A percentile compares a stretch with the other conserved stretches of the same genome.
Conservation (phyloP, 2,329 filamentous ascomycete genomes). For the Curvularia lunata region DNA sequence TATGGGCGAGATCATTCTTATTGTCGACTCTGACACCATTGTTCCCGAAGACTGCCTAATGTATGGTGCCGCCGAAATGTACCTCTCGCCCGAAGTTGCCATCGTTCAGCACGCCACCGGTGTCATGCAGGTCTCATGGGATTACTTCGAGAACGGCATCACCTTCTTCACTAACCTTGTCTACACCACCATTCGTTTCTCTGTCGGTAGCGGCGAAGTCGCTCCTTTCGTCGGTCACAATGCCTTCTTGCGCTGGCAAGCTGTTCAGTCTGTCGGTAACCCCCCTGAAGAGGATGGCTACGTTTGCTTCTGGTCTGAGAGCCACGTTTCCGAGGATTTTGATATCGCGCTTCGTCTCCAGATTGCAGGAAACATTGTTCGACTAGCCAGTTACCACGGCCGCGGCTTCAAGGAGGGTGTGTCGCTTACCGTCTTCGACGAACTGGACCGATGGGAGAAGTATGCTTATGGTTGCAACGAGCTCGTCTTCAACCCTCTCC, state of each 20-base stretch:
- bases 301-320: slow-evolving; percentile 74
- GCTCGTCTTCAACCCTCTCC: slow-evolving; percentile 71
- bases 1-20: slow-evolving; percentile 78
- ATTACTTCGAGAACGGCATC: slow-evolving; percentile 75
- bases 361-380: slow-evolving; percentile 69
- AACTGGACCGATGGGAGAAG: slow-evolving; percentile 73
- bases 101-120: slow-evolving; percentile 74
- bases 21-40: slow-evolving; percentile 52
- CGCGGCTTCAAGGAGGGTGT: slow-evolving; percentile 75
- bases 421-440: slow-evolving; percentile 74
- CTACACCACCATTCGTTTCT: slow-evolving; percentile 73
- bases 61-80: slow-evolving; percentile 81
- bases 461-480: slow-evolving; percentile 73
- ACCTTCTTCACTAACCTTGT: slow-evolving; percentile 79
- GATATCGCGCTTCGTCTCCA: slow-evolving; percentile 75
- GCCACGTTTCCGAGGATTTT: slow-evolving; percentile 78
- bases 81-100: slow-evolving; percentile 76
- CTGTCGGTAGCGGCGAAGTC: slow-evolving; percentile 71
- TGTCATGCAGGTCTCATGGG: slow-evolving; percentile 73
- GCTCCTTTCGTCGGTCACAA: slow-evolving; percentile 79
- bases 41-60: slow-evolving; percentile 73
- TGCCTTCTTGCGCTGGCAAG: slow-evolving; percentile 72
- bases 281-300: slow-evolving; percentile 60
- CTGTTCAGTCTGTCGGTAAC: slow-evolving; percentile 61
- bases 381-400: slow-evolving; percentile 70